Evolutionary conservation across 108 stramenopile species (phyloP).

Genomic region (Fistulifera solaris): DNA sequence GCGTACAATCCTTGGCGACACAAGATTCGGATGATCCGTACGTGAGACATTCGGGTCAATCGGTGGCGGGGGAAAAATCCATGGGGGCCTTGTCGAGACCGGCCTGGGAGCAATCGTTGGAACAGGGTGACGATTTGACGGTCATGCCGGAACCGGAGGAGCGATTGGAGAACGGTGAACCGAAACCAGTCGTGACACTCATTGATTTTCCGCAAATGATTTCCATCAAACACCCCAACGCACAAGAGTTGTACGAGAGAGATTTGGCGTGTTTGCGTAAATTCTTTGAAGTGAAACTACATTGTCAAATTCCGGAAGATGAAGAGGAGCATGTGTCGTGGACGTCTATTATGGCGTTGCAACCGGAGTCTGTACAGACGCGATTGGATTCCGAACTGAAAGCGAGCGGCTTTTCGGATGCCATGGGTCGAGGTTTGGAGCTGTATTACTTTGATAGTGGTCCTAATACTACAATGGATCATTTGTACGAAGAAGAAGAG

Average conservation of each 20-base stretch:
- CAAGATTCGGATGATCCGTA: slow-evolving; percentile 56
- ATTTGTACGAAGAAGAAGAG: slow-evolving; percentile 13
- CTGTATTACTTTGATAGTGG: slow-evolving; percentile 60
- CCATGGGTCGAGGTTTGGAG: slow-evolving; percentile 57
- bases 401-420: slow-evolving; percentile 70
- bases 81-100: slow-evolving; percentile 58
- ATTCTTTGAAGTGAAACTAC: slow-evolving; percentile 85
- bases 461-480: slow-evolving; percentile 8
- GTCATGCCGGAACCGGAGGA: slow-evolving; percentile 51
- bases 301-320: slow-evolving; percentile 61
- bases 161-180: slow-evolving; percentile 65
- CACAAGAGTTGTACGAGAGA: slow-evolving; percentile 88
- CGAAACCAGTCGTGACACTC: slow-evolving; percentile 84
- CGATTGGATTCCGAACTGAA: slow-evolving; percentile 74
- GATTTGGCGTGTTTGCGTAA: slow-evolving; percentile 75
- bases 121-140: slow-evolving; percentile 50
- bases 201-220: slow-evolving; percentile 99
- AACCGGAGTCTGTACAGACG: slow-evolving; percentile 20
- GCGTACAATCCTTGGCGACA: slow-evolving; percentile 44
- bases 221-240: slow-evolving; percentile 93
- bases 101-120: slow-evolving; percentile 18
- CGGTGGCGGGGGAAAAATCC: slow-evolving; percentile 40
- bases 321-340: slow-evolving; percentile 8
- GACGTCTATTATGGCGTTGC: slow-evolving; percentile 1
- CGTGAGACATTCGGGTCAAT: slow-evolving; percentile 76